phyloP scores from a whole-genome alignment of 2,329 filamentous ascomycete genomes.

The Fusarium miscanthi region DNA sequence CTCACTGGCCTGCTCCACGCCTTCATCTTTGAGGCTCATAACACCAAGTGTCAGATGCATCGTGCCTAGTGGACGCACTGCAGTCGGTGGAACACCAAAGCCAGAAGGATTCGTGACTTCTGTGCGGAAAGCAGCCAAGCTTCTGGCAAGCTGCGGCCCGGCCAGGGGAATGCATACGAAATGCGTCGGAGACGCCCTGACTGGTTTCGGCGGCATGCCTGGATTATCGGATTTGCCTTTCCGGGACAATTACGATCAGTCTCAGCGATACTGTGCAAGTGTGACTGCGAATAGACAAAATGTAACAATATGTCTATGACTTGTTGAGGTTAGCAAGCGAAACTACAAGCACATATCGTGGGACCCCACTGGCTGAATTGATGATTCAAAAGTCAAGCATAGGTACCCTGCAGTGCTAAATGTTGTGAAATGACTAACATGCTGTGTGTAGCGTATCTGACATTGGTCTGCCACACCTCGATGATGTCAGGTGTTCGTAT shows the following conservation, averaged over 20 bases:
- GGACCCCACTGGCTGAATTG: neutral
- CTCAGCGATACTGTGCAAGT: neutral
- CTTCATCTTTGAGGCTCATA: slow-evolving; percentile 74
- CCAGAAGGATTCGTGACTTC: slow-evolving; percentile 62
- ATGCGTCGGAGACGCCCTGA: slow-evolving; percentile 69
- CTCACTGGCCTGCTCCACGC: slow-evolving; percentile 56
- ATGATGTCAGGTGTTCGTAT: slow-evolving; percentile 38
- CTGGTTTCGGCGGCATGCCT: slow-evolving; percentile 49
- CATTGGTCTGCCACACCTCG: slow-evolving; percentile 5
- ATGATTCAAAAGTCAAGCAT: neutral
- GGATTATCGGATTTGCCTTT: neutral
- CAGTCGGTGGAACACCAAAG: slow-evolving; percentile 69
- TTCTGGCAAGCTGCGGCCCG: slow-evolving; percentile 71
- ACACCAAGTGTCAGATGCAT: slow-evolving; percentile 89
- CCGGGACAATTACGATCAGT: neutral
- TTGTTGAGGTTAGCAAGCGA: slow-evolving; percentile 5
- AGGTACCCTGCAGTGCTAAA: slow-evolving; percentile 6
- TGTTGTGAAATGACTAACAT: slow-evolving; percentile 13
- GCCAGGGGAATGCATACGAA: slow-evolving; percentile 82
- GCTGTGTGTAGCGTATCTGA: slow-evolving; percentile 9
- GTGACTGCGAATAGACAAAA: neutral
- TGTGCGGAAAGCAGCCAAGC: slow-evolving; percentile 69
- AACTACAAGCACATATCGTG: neutral
- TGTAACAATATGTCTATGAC: neutral
- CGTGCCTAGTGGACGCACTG: slow-evolving; percentile 80